Evolutionary conservation across 129 eudicot species (phyloP), one percentile per base, ranked within the genome.

Genomic region (Flaveria sonorensis): DNA sequence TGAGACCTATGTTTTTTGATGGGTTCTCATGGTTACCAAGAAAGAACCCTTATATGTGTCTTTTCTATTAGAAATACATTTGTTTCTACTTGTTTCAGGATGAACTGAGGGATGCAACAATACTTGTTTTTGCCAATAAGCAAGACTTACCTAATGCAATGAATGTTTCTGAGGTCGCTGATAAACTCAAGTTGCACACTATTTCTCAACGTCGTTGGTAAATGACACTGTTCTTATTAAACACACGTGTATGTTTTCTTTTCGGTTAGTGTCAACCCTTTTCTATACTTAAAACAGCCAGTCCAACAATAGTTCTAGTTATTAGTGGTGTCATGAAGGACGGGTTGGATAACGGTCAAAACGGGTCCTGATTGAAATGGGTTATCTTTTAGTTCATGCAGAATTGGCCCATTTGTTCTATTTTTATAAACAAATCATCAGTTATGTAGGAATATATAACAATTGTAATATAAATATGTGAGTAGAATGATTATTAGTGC

Each of bases 141-240:
- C 86, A 85, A 75, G 89, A 85, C 78, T 79, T 85, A 68, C 86
- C 89, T 4, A 48, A 76, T 70, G 86, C 89, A 53, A 86, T 82
- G 86, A 52, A 56, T 59, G 82, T 75, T 47, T 79, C 89, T 3
- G 85, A 86, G 82, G 82, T 82, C 9, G 87, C 85, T 47, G 68
- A 82, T 13, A 85, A 82, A 45, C 89, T 85, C 36, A 75, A 78
- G 18, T 64, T 85, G 71, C 86, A 82, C 71, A 72, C 77, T 43
- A 68, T 85, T 65, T 78, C 70, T 43, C 71, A 47, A 32, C 74
- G 47, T 46, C 52, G n/a, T 45, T 82, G 88, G 86, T 85, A 78
- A 74, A 11, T 70, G 30, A n/a, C 24, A 62, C 45, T 57, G 26
- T 45, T 68, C 68, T 55, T 52, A 20, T 24, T 24, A 14, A 78